Evolutionary conservation across 2,329 filamentous ascomycete genomes (phyloP), one percentile per base, ranked within the genome.

Genomic region (Ophiosphaerella narmari): DNA sequence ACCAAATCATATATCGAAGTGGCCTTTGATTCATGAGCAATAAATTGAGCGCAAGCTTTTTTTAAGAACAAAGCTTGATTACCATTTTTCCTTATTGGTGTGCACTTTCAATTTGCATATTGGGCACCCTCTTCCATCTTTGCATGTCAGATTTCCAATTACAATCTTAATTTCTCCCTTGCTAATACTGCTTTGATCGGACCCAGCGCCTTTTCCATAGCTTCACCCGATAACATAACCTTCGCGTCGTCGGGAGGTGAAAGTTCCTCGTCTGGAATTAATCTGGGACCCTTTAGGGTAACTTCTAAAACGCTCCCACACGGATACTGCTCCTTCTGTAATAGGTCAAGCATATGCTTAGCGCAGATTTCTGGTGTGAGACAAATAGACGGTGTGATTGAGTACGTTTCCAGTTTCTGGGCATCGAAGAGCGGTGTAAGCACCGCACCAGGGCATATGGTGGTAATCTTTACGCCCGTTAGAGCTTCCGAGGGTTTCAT

Each of bases 391-490:
- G 57, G 49, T 0, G 26, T 39, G 5, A 64, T 52, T 0, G 57
- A 61, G 38, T 60, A 70, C 29, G 68, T 66, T 29, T 54, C 47
- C 11, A 45, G 35, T 43, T 68, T 67, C 6, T 59, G 46, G 0
- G 56, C 41, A 8, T 60, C 61, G 37, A 69, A 59, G 2, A 69
- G 48, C 2, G 67, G 66, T 9, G 66, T 70, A 9, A 60, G 41
- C 16, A 70, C 67, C 0, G 54, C 46, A 0, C 46, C 63, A 3
- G 67, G 66, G n/a, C 65, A 68, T 9, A 70, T 59, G 0, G 61
- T 55, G 1, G 67, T 69, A 8, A 70, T 39, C 37, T 69, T 70
- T 35, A 70, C 63, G 32, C 65, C 64, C 2, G 66, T 69, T 21
- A 69, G 43, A 9, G 56, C 23, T 24, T 70, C 67, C 3, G 52